A percentile compares a stretch with the other conserved stretches of the same genome.
Evolutionary conservation across 345 rosid species (phyloP).

Genomic region (Gossypium turneri): DNA sequence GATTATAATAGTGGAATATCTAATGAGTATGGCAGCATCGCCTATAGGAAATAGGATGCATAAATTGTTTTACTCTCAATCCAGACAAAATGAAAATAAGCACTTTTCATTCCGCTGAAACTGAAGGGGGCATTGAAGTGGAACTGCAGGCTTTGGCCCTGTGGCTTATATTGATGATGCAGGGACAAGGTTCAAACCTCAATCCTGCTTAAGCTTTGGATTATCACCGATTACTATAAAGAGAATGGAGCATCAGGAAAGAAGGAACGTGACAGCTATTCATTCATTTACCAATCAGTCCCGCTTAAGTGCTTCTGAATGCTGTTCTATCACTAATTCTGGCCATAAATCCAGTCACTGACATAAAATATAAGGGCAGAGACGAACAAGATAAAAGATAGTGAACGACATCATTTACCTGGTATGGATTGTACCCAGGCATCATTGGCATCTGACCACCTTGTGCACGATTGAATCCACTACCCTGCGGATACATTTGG

Average conservation of each 20-base stretch:
- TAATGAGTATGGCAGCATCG: background rate
- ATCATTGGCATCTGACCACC: slow-evolving; percentile 76
- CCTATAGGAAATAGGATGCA: background rate
- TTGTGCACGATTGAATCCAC: slow-evolving; percentile 74
- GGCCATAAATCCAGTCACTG: background rate
- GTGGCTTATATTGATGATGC: background rate
- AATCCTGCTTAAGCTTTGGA: background rate
- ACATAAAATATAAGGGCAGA: background rate
- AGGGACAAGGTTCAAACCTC: background rate
- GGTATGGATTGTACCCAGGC: slow-evolving; percentile 83
- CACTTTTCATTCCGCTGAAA: background rate
- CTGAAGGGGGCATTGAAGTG: background rate
- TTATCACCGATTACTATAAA: background rate
- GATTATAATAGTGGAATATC: background rate
- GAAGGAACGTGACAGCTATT: background rate
- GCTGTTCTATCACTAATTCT: background rate
- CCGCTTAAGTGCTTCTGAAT: background rate
- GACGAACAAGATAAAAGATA: background rate
- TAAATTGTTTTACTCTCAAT: background rate
- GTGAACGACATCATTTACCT: slow-evolving; percentile 34
- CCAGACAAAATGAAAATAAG: background rate
- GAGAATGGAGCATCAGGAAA: no score
- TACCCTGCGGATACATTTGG: slow-evolving; percentile 78
- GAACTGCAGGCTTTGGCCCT: background rate
- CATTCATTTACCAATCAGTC: background rate